A percentile compares a stretch with the other conserved stretches of the same genome.
Conservation (phyloP, 768 basidiomycete genomes). For the Mrakia hoshinonis region DNA sequence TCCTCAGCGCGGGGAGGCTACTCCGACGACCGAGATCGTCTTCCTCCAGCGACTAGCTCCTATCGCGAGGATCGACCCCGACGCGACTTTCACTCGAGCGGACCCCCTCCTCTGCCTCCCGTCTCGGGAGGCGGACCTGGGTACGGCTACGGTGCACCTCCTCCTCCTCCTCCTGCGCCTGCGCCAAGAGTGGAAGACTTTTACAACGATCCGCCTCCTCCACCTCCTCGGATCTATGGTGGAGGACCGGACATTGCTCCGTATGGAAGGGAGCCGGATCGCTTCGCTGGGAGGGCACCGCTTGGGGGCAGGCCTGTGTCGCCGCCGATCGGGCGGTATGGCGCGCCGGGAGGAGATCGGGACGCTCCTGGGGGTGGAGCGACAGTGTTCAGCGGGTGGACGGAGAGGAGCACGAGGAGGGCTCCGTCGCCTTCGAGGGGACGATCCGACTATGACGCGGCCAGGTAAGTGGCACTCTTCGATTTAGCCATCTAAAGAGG, state of each 20-base stretch:
- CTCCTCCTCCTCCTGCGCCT: conserved; percentile 41
- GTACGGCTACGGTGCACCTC: not conserved
- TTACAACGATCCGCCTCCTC: conserved; percentile 49
- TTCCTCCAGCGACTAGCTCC: not conserved
- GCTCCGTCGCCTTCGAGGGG: conserved; percentile 2
- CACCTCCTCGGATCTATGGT: conserved; percentile 37
- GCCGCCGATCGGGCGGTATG: conserved; percentile 9
- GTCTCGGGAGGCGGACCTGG: not conserved
- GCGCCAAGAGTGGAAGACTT: conserved; percentile 56
- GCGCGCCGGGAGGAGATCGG: conserved; percentile 8
- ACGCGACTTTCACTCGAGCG: conserved; percentile 5
- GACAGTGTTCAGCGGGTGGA: not conserved
- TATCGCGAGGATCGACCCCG: not conserved
- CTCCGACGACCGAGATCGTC: conserved; percentile 8
- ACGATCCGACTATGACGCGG: not conserved
- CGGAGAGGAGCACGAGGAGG: not conserved
- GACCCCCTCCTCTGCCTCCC: not conserved
- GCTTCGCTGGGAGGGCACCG: not conserved
- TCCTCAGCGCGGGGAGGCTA: not conserved
- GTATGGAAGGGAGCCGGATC: conserved; percentile 1
- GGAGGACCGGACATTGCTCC: not conserved
- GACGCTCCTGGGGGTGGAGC: conserved; percentile 3
- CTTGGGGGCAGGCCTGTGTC: not conserved
- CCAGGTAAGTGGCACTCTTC: not conserved
- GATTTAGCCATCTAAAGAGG: not conserved